Evolutionary conservation across 2,329 filamentous ascomycete genomes (phyloP).

Genomic region (Coniochaeta hoffmannii): DNA sequence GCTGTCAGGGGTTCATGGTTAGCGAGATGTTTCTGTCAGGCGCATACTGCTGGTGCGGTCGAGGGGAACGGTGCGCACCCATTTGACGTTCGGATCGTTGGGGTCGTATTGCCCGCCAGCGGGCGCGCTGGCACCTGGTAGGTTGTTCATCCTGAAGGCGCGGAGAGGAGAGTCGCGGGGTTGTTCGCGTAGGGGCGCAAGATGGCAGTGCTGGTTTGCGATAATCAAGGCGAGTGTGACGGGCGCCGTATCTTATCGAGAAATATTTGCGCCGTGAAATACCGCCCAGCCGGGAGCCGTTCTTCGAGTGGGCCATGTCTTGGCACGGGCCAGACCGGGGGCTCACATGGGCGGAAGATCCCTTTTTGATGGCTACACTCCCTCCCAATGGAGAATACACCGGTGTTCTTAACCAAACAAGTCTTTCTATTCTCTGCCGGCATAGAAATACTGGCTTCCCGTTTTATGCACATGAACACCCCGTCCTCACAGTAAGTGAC

Average conservation of each 20-base stretch:
- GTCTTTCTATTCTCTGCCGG: background rate
- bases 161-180: background rate
- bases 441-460: background rate
- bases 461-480: background rate
- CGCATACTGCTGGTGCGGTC: background rate
- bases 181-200: too few relatives aligned
- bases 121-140: constrained; percentile 23
- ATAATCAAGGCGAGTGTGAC: background rate
- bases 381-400: too few relatives aligned
- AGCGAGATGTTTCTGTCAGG: background rate
- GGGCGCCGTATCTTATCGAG: constrained; percentile 4
- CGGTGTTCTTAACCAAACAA: background rate
- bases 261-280: constrained; percentile 12
- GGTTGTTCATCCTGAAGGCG: constrained; percentile 27
- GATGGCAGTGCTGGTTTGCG: background rate
- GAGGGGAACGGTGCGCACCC: constrained; percentile 13
- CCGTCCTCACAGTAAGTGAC: background rate
- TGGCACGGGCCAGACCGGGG: background rate
- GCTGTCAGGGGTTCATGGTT: constrained; percentile 38
- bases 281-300: background rate
- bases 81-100: constrained; percentile 45
- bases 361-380: too few relatives aligned
- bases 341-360: too few relatives aligned
- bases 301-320: background rate
- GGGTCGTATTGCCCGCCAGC: constrained; percentile 22